These are phyloP conservation scores for Kurtzmaniella quercitrusa DNA, from an alignment of 1,139 yeast species.

Conservation along the genomic window DNA sequence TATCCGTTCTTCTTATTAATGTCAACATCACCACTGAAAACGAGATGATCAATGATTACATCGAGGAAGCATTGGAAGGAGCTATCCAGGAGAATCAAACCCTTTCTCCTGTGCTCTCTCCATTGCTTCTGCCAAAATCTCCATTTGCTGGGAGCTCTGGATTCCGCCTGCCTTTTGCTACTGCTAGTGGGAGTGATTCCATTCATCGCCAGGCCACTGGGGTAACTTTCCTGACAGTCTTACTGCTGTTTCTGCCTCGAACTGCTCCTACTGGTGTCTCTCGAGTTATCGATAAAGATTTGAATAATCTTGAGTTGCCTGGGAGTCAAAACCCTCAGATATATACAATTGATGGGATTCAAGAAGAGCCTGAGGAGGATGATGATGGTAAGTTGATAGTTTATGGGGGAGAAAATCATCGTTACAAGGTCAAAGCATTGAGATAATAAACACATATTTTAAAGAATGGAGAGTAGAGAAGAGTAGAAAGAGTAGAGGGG, in stretches of 20 bases:
- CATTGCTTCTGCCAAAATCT: slow-evolving; percentile 21
- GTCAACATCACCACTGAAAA: slow-evolving; percentile 39
- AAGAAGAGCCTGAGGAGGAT: slow-evolving; percentile 1
- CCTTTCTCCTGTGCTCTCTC: slow-evolving; percentile 45
- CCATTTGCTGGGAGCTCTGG: slow-evolving; percentile 10
- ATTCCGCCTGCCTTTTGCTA: slow-evolving; percentile 5
- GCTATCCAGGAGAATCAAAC: slow-evolving; percentile 45
- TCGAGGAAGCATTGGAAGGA: slow-evolving; percentile 46
- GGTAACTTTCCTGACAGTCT: slow-evolving; percentile 5
- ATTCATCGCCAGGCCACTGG: slow-evolving; percentile 5
- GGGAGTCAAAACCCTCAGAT: slow-evolving; percentile 8
- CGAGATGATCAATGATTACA: slow-evolving; percentile 43
- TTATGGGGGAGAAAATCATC: slow-evolving; percentile 40
- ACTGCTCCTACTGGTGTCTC: slow-evolving; percentile 5
- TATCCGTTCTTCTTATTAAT: slow-evolving; percentile 46
- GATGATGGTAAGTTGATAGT: slow-evolving; percentile 16
- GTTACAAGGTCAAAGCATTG: slow-evolving; percentile 32
- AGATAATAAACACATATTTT: not conserved
- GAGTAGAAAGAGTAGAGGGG: not conserved
- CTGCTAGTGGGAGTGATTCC: slow-evolving; percentile 4
- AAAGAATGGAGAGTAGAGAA: not conserved
- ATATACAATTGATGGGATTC: slow-evolving; percentile 6
- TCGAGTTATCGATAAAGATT: not conserved
- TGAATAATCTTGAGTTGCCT: slow-evolving; percentile 5
- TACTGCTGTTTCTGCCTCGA: slow-evolving; percentile 10